Evolutionary conservation across 2,329 filamentous ascomycete species (phyloP).

Genomic region (Penicillium paneum): DNA sequence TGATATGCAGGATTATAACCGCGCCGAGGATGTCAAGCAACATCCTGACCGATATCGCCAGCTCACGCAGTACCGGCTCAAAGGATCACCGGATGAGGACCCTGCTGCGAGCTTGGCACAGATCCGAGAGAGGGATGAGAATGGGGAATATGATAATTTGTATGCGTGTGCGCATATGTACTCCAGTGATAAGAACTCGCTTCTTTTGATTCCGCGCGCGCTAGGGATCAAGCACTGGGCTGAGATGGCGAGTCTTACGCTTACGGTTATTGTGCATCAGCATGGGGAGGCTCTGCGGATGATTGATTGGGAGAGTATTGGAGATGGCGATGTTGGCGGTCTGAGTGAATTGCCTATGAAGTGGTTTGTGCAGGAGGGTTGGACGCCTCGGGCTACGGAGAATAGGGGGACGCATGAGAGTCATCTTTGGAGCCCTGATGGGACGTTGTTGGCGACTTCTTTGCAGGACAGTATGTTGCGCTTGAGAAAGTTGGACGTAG

Average conservation of each 20-base stretch:
- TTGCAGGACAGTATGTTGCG: constrained; percentile 51
- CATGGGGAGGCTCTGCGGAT: constrained; percentile 42
- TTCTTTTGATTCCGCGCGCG: constrained; percentile 52
- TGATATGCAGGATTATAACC: constrained; percentile 52
- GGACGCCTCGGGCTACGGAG: constrained; percentile 44
- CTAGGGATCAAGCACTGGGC: constrained; percentile 42
- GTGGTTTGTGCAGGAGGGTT: constrained; percentile 52
- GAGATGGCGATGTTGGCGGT: neutral
- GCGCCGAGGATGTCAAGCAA: constrained; percentile 22
- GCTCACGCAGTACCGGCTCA: constrained; percentile 47
- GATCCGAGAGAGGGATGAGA: constrained; percentile 26
- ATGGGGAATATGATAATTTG: constrained; percentile 48
- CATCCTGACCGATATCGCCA: constrained; percentile 40
- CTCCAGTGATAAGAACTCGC: constrained; percentile 55
- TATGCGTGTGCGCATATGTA: constrained; percentile 59
- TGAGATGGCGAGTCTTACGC: constrained; percentile 48
- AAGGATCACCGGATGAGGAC: constrained; percentile 41
- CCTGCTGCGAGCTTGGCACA: constrained; percentile 8
- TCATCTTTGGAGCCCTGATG: constrained; percentile 45
- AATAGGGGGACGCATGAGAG: constrained; percentile 50
- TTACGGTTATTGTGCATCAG: constrained; percentile 50
- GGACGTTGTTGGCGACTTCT: constrained; percentile 46
- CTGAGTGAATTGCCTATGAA: constrained; percentile 28
- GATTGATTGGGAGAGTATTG: constrained; percentile 33
- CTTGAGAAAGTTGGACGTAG: constrained; percentile 18